Percentiles rank a stretch among this genome's conserved stretches.
Evolutionary conservation across 108 stramenopile genomes (phyloP).

Genomic region (Nitzschia putrida): DNA sequence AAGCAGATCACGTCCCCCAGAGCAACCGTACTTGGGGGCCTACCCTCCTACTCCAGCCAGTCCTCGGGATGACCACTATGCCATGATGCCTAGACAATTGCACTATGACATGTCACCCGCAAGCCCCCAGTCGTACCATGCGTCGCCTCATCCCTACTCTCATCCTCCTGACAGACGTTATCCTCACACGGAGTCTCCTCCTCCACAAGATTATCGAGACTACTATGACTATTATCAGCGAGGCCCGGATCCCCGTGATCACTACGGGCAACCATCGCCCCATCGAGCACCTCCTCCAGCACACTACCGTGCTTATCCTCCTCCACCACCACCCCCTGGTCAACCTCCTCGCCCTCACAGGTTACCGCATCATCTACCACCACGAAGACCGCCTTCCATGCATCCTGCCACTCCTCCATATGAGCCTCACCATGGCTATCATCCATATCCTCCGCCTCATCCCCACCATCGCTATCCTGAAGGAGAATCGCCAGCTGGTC

Average conservation of each 20-base stretch:
- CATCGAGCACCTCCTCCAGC: slow-evolving; percentile 21
- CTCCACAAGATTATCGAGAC: slow-evolving; percentile 16
- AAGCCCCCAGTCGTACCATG: neutral
- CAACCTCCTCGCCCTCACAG: slow-evolving; percentile 11
- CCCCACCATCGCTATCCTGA: slow-evolving; percentile 7
- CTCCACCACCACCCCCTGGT: slow-evolving; percentile 19
- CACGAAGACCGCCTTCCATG: slow-evolving; percentile 3
- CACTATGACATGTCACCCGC: slow-evolving; percentile 17
- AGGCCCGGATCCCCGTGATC: slow-evolving; percentile 9
- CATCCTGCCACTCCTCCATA: neutral
- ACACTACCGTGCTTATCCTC: neutral
- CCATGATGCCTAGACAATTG: neutral
- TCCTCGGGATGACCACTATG: slow-evolving; percentile 12
- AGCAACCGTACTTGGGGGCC: slow-evolving; percentile 7
- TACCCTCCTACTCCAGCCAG: slow-evolving; percentile 14
- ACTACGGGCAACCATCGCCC: slow-evolving; percentile 15
- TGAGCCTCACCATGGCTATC: neutral
- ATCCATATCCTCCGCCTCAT: slow-evolving; percentile 1
- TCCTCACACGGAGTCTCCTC: slow-evolving; percentile 8
- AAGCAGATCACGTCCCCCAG: neutral
- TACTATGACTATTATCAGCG: slow-evolving; percentile 18
- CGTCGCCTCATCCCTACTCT: neutral
- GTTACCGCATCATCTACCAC: slow-evolving; percentile 8
- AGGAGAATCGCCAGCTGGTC: neutral
- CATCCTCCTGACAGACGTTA: neutral